Conservation (phyloP, 495 filamentous ascomycete species). For the Podospora pseudopauciseta region DNA sequence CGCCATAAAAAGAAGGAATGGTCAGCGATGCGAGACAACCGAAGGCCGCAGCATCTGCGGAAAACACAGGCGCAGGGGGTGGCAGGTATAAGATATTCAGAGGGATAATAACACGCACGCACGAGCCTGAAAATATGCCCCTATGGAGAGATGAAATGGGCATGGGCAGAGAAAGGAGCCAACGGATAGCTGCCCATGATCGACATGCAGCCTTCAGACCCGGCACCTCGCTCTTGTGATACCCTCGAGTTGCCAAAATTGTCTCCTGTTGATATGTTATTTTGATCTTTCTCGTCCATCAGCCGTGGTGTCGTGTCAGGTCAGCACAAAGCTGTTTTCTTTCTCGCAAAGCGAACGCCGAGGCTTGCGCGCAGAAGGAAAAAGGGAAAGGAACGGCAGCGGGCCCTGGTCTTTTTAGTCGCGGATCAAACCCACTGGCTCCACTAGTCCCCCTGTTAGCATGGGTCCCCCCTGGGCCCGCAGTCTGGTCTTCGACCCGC, state of each 20-base stretch:
- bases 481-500: slow-evolving; percentile 12
- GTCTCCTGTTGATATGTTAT: not conserved
- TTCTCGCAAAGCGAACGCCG: slow-evolving; percentile 1
- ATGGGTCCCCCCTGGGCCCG: slow-evolving; percentile 6
- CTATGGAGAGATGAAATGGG: not conserved
- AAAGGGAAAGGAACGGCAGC: slow-evolving; percentile 7
- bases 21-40: not conserved
- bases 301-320: not conserved
- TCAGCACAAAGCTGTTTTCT: not conserved
- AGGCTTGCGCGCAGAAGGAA: not conserved
- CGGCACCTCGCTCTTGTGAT: not conserved
- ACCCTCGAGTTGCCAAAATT: not conserved
- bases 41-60: not conserved
- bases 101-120: not conserved
- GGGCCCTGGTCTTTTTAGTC: slow-evolving; percentile 1
- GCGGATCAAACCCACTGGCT: slow-evolving; percentile 22
- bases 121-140: not conserved
- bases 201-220: slow-evolving; percentile 14
- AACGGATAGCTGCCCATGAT: slow-evolving; percentile 10
- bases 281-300: not conserved
- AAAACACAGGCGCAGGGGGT: not conserved
- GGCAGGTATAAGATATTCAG: not conserved
- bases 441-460: slow-evolving; percentile 12
- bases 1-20: not conserved
- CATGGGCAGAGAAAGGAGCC: not conserved